Evolutionary conservation across 345 rosid genomes (phyloP), one percentile per base, ranked within the genome.

Genomic region (Pistacia integerrima): DNA sequence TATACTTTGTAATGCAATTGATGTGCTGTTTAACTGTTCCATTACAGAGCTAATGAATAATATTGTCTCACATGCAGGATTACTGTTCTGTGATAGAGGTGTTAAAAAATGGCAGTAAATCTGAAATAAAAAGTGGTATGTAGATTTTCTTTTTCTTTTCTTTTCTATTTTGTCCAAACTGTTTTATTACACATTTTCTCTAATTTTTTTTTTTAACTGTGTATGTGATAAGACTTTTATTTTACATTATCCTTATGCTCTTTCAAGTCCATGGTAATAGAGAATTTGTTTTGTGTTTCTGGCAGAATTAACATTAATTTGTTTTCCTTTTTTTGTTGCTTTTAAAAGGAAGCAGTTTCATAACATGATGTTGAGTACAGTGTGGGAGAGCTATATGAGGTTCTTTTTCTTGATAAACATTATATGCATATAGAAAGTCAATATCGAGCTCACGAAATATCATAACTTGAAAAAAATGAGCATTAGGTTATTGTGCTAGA

Each of bases 101-200:
- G 56, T 95, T 98, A 30, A 95, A 84, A 85, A 93, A 67, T 84
- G 88, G 97, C 70, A 93, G 86, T 85, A 95, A 95, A 92, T 74
- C 99, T 78, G 99, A 95, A 77, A 95, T 95, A 72, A 95, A 95
- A 88, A 95, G 93, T 14, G 92, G 99, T 95, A 87, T 13, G 90
- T 65, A n/a, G 18, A 48, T 41, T 59, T 30, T 8, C 33, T 60
- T 28, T 30, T 30, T 70, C 78, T 52, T 5, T 51, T 62, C 9
- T 60, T 65, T 67, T 12, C 4, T 41, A 41, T 4, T 41, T 5
- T 41, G 46, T 41, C 35, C 2, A 2, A 8, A 33, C 18, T 28
- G 35, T 22, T 54, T 11, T 49, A 48, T 22, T 13, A 13, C n/a
- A 46, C 22, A 56, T 5, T 14, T 28, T 49, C 20, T 67, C 20